Base-by-base conservation (phyloP, 1,284 basidiomycete genomes). In the Boletus mariae region DNA sequence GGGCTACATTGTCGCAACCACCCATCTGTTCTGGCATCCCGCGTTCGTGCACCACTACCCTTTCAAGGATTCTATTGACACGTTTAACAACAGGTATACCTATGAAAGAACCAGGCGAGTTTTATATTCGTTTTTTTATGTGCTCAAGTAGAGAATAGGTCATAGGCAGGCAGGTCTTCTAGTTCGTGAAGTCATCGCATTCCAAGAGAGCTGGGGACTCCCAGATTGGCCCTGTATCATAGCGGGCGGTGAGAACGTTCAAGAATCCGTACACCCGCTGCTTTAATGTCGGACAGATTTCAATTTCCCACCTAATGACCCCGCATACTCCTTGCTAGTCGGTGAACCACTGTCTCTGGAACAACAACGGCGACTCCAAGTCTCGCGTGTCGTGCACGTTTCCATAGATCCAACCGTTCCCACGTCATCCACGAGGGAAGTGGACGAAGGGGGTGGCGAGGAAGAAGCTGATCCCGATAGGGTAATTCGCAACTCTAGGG, bases 1-100 rank as follows among this genome's bases (percentile, higher is more conserved):
- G 20, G 85, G 88, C 15, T 66, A 91, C 38, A 73, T 95, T 43
- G 73, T 94, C 5, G 92, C 83, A 2, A 96, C 94, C 0, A 93
- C 92, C 0, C 93, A 89, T 74, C 77, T 88, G 6, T 98, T 98
- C 71, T 98, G 95, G 95, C 94, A 97, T 70, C 94, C 94, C 7
- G 84, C 79, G 87, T 91, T 67, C 59, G 79, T 73, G 23, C 17
- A 52, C 31, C 15, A 38, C 17, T 9, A 38, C 32, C 37, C 43
- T 56, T 48, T 55, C 20, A 11, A 40, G 28, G 48, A 7, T 26
- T 26, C 29, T 4, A 5, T 47, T 62, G 37, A 56, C 28, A 17
- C 40, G n/a, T n/a, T 37, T 47, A 1, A 32, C 12, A 38, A 45
- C 54, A 91, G 90, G 55, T 93, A 90, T 65, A 80, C 83, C 0